Evolutionary conservation across 2,329 filamentous ascomycete genomes (phyloP), one percentile per base, ranked within the genome.

Genomic region (Blumeriella jaapii): DNA sequence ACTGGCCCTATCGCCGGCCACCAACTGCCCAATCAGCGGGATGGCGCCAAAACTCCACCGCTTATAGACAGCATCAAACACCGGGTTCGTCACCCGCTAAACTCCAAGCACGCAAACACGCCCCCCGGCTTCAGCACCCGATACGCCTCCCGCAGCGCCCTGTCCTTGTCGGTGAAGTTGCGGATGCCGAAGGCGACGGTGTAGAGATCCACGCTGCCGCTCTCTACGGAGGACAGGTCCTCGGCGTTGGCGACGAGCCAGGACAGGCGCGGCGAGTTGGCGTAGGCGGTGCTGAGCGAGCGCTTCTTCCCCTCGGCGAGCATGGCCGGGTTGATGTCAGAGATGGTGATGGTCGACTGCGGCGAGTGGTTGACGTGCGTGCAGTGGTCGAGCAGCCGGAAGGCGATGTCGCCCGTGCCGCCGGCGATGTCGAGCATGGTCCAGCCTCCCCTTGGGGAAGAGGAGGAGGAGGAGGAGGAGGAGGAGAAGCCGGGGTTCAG

Each of bases 131-230:
- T 91, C 18, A 98, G 68, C 2, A 96, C 85, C 5, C 91, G 75
- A 60, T 78, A 78, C 0, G 91, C 91, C 57, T 96, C 87, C 22
- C 68, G 63, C 38, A 98, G 63, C 0, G 89, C 93, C 0, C 72
- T 71, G 30, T 82, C 78, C 55, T 95, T 93, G 62, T 94, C 78
- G 36, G 84, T 91, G 62, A 98, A 98, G 62, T 98, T 98, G 33
- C 91, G 74, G 56, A 98, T 96, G 19, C 91, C 91, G 54, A 98
- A 98, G 0, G 89, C 86, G 3, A 98, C 91, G 0, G 91, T 98
- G 64, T 98, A 98, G 4, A 98, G 69, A 58, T 98, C 91, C 36
- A 96, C 68, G n/a, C 71, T 81, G 54, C 70, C 68, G 50, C 74
- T 67, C 2, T 78, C 68, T 36, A 95, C 71, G 12, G 61, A 59